Evolutionary conservation across 2,329 filamentous ascomycete genomes (phyloP), one percentile per base, ranked within the genome.

Genomic region (Allantophomopsis cytisporea): DNA sequence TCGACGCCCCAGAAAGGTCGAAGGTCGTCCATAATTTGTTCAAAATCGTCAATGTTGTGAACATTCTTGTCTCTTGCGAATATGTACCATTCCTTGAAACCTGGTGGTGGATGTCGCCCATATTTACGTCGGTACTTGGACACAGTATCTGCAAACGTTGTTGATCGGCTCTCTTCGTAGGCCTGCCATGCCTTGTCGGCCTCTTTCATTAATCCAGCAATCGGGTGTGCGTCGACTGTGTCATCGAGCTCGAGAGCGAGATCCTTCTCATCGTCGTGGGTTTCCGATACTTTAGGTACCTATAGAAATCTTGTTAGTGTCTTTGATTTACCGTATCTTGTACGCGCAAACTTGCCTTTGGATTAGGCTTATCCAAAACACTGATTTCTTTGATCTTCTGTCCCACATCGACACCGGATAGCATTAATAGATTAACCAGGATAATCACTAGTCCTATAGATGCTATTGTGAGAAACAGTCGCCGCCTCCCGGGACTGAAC

Each of bases 21-120:
- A 39, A 79, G 50, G 50, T 80, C 75, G 45, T 75, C 68, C 58
- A 76, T 74, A 41, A 80, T 73, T 43, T 74, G 72, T 50, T 77
- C 71, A 56, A 76, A 80, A 39, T 75, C 69, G 49, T 80, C 75
- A 31, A 80, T 62, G 8, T 78, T 61, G 40, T 77, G 55, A n/a
- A 71, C 66, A 30, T 72, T 58, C 34, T 61, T 60, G 18, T 68
- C 60, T 15, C 57, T 48, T 6, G 75, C 74, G 41, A 71, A 73
- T 23, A 60, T 55, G 47, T 72, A 67, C 75, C 76, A 80, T 36
- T 64, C 58, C 43, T 74, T 65, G 49, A 80, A 80, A n/a, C 71
- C 71, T 0, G 75, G 76, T 3, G 76, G 76, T 2, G 74, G 76
- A 47, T 79, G 71, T 17, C 74, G 64, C 16, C 72, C 73, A 44